Evolutionary conservation across 139 green algal species (phyloP).

Genomic region (Chlamydomonas incerta): DNA sequence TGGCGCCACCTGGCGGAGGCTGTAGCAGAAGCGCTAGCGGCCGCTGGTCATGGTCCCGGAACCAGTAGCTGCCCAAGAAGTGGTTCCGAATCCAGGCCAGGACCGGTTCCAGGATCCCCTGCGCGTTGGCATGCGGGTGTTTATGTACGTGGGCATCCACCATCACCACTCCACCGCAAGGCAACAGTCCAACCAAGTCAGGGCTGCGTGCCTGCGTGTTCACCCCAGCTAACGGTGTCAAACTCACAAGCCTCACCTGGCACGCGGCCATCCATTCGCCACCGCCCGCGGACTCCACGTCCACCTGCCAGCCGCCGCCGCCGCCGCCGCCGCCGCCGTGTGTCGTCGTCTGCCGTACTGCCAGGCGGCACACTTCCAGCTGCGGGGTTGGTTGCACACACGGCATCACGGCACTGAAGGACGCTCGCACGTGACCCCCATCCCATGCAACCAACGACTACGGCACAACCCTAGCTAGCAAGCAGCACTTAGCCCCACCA

Average conservation of each 20-base stretch:
- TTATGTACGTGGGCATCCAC: too few relatives aligned
- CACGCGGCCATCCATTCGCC: neutral
- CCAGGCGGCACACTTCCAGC: neutral
- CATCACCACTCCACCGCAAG: too few relatives aligned
- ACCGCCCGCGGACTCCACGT: neutral
- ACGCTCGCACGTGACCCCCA: too few relatives aligned
- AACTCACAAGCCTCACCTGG: too few relatives aligned
- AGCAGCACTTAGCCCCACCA: neutral
- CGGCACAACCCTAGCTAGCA: neutral
- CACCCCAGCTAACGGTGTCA: too few relatives aligned
- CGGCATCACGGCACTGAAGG: too few relatives aligned
- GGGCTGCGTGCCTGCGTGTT: too few relatives aligned
- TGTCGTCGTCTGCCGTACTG: neutral
- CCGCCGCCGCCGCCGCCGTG: neutral
- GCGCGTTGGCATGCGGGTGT: too few relatives aligned
- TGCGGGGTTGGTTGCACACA: too few relatives aligned
- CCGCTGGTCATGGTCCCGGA: neutral
- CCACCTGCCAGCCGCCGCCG: neutral
- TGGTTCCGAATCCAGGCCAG: neutral
- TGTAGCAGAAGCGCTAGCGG: neutral
- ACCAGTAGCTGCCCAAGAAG: slow-evolving; percentile 23
- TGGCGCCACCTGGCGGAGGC: neutral
- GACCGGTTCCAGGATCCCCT: slow-evolving; percentile 4
- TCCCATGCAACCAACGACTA: neutral
- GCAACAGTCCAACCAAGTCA: too few relatives aligned